Evolutionary conservation across 441 rosid genomes (phyloP).

Genomic region (Erodium trifolium): DNA sequence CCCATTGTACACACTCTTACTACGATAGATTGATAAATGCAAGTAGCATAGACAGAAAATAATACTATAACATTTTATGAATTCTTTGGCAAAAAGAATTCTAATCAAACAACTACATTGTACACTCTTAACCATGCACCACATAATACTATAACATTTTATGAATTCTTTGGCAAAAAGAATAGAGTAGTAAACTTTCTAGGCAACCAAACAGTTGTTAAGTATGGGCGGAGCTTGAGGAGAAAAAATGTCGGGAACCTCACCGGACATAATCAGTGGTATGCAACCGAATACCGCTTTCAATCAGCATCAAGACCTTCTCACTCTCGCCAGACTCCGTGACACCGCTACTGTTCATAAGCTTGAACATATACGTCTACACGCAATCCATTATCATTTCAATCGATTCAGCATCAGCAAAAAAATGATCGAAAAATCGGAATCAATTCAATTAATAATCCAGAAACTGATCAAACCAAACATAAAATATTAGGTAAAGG

Average conservation of each 20-base stretch:
- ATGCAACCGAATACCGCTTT: slow-evolving; percentile 88
- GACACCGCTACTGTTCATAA: slow-evolving; percentile 88
- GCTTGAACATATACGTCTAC: slow-evolving; percentile 90
- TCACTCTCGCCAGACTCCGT: slow-evolving; percentile 98
- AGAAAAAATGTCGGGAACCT: background rate
- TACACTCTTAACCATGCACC: background rate
- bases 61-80: no score
- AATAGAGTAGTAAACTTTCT: background rate
- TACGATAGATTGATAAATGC: background rate
- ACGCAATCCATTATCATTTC: background rate
- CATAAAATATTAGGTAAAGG: background rate
- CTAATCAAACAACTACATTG: background rate
- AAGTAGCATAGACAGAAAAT: background rate
- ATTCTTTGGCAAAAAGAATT: background rate
- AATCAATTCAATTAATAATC: background rate
- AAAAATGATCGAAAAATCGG: background rate
- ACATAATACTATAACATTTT: background rate
- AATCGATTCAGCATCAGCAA: background rate
- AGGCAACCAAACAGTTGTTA: background rate
- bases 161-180: background rate
- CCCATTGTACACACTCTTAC: background rate
- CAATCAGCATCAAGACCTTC: slow-evolving; percentile 82
- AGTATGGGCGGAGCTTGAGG: background rate
- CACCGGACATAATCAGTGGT: slow-evolving; percentile 85
- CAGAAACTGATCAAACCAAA: background rate